Evolutionary conservation across 257 asterid species (phyloP), one percentile per base, ranked within the genome.

Genomic region (Parsonsia alboflavescens): DNA sequence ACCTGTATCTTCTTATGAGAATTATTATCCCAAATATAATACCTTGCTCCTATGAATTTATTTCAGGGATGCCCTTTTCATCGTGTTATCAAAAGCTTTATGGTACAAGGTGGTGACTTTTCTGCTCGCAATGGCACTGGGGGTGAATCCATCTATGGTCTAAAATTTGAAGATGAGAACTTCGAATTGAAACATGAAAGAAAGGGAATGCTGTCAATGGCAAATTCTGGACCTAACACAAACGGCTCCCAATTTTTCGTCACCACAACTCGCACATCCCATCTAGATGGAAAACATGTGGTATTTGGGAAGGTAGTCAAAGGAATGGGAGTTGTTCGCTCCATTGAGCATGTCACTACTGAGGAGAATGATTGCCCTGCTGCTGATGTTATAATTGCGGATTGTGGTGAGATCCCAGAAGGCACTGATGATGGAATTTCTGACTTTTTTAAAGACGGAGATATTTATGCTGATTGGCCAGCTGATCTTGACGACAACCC

Each of bases 21-120:
- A 13, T 22, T 62, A 62, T 62, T 4, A 2, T 62, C 22, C 41
- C 3, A 13, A 17, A 30, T 11, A 5, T 28, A 26, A 61, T 5
- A 30, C 10, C 21, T 13, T 15, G 44, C 44, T 63, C 68, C 45
- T 63, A 15, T 70, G 36, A 71, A 22, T 79, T 73, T 62, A 62
- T 79, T 80, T 69, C 85, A 91, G 96, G 97, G 95, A 48, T 82
- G 86, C 78, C 36, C 84, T 70, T 91, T 93, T 77, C 98, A 93
- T 86, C 96, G 98, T 74, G 90, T 93, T 77, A 86, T 93, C 80
- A 89, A 90, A 84, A 80, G 96, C 81, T 93, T 93, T 83, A 93
- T 93, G 98, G 85, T 87, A 77, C 98, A 93, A 91, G 97, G 97
- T 70, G 98, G 98, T 68, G 98, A 93, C 76, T 88, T 91, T 30